Conservation (phyloP, 2,329 filamentous ascomycete genomes). For the Ceratocystis alfenasii region DNA sequence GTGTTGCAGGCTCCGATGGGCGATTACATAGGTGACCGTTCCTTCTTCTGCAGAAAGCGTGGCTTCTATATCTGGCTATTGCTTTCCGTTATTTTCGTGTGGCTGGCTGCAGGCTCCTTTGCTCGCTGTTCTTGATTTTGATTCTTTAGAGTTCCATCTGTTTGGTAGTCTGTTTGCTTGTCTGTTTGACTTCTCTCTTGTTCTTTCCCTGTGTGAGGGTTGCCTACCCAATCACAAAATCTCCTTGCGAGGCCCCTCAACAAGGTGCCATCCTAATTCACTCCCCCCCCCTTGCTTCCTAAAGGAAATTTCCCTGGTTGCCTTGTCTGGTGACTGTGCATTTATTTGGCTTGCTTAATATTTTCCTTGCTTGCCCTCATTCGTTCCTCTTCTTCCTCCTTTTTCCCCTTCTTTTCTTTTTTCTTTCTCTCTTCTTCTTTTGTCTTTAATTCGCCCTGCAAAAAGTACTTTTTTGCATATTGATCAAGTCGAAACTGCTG, state of each 20-base stretch:
- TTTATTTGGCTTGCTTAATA: slow-evolving; percentile 19
- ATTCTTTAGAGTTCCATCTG: not conserved
- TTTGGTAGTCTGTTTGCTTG: not conserved
- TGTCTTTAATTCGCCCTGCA: slow-evolving; percentile 8
- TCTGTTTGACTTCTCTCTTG: slow-evolving; percentile 10
- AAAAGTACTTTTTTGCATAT: not conserved
- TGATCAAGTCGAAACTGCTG: not conserved
- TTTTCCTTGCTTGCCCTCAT: slow-evolving; percentile 22
- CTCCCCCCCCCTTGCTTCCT: slow-evolving; percentile 9
- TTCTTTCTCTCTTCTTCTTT: slow-evolving; percentile 22
- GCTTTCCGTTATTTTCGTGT: too few relatives aligned
- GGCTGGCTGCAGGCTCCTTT: not conserved
- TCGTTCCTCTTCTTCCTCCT: slow-evolving; percentile 20
- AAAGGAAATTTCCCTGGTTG: slow-evolving; percentile 10
- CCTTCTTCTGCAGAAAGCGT: too few relatives aligned
- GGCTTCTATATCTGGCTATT: too few relatives aligned
- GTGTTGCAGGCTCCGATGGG: too few relatives aligned
- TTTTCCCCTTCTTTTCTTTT: slow-evolving; percentile 15
- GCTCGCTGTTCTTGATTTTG: slow-evolving; percentile 5
- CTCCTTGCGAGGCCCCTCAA: slow-evolving; percentile 19
- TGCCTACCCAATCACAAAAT: slow-evolving; percentile 13
- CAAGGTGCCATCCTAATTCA: slow-evolving; percentile 11
- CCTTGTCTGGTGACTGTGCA: slow-evolving; percentile 8
- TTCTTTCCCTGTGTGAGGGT: not conserved
- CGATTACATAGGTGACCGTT: too few relatives aligned